Evolutionary conservation across 148 eudicot species (phyloP).

Genomic region (Heliosperma pusillum): DNA sequence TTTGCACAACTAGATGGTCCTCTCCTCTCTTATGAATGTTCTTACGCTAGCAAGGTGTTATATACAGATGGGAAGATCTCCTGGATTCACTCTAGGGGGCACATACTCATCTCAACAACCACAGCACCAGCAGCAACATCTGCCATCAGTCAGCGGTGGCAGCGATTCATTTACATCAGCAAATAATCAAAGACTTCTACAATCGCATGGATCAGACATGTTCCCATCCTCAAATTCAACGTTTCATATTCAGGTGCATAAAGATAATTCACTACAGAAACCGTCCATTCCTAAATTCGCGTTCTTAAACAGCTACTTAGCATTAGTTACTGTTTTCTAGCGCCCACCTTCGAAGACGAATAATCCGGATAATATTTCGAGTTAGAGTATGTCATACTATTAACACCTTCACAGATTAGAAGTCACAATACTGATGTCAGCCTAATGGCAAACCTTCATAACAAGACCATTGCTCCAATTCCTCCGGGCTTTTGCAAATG

Average conservation of each 20-base stretch:
- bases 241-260: conserved; percentile 31
- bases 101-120: conserved; percentile 42
- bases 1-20: neutral
- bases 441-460: neutral
- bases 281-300: neutral
- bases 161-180: conserved; percentile 39
- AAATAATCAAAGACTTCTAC: conserved; percentile 45
- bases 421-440: neutral
- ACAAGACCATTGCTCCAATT: neutral
- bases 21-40: neutral
- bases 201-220: conserved; percentile 49
- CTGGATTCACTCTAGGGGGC: conserved; percentile 52
- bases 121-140: conserved; percentile 54
- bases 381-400: neutral
- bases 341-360: neutral
- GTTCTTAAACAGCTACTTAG: neutral
- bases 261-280: neutral
- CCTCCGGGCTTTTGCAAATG: neutral
- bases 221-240: conserved; percentile 24
- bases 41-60: conserved; percentile 9
- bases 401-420: neutral
- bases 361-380: neutral
- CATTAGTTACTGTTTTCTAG: neutral
- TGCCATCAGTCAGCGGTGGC: conserved; percentile 46
- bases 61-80: conserved; percentile 56